Evolutionary conservation across 805 yeast genomes (phyloP).

Genomic region (Spathaspora arborariae): DNA sequence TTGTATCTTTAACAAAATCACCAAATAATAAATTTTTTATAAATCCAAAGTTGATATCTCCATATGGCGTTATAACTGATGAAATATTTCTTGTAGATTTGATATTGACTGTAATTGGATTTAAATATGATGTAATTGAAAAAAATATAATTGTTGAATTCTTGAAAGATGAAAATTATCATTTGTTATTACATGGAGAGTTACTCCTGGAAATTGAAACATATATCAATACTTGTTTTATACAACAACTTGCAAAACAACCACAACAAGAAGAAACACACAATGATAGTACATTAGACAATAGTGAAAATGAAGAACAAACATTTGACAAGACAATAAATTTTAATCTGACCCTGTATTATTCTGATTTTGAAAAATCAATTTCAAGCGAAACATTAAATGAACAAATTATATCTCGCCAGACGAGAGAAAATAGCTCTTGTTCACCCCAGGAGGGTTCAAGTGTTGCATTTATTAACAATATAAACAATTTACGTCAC

Average conservation of each 20-base stretch:
- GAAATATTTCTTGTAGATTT: constrained; percentile 34
- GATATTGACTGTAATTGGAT: constrained; percentile 19
- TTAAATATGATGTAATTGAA: constrained; percentile 17
- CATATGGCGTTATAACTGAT: constrained; percentile 8
- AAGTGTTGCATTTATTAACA: constrained; percentile 16
- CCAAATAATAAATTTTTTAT: background rate
- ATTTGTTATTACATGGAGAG: constrained; percentile 25
- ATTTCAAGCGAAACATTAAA: background rate
- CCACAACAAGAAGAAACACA: background rate
- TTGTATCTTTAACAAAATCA: constrained; percentile 7
- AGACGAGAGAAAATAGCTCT: background rate
- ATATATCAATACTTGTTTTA: constrained; percentile 16
- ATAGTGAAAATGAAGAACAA: constrained; percentile 3
- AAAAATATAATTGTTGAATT: constrained; percentile 21
- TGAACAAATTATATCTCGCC: background rate
- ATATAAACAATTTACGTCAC: constrained; percentile 26
- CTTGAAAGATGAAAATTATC: constrained; percentile 27
- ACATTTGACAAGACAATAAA: background rate
- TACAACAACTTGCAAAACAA: background rate
- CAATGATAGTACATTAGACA: constrained; percentile 6
- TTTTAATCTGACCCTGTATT: background rate
- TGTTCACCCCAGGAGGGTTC: constrained; percentile 2
- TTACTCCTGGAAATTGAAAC: constrained; percentile 21
- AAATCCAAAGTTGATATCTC: background rate
- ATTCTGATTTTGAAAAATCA: background rate